These are phyloP conservation scores for Podaxis rugospora DNA, from an alignment of 768 basidiomycete genomes.

Conservation along the genomic window DNA sequence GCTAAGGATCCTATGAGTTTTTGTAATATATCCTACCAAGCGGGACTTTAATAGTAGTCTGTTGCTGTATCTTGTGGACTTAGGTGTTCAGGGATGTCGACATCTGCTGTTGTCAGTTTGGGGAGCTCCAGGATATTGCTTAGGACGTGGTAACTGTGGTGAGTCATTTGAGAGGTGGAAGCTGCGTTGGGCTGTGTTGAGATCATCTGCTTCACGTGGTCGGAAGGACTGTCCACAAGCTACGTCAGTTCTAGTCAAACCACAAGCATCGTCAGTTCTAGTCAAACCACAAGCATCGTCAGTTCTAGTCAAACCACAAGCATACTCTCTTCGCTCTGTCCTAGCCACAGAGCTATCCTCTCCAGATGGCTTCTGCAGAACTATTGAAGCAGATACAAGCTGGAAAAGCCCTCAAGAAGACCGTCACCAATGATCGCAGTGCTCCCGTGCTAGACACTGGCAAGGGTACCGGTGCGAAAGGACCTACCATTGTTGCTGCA, in stretches of 20 bases:
- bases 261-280: too few species aligned
- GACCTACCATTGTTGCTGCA: slow-evolving; percentile 2
- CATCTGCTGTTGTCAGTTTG: too few species aligned
- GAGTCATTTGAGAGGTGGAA: too few species aligned
- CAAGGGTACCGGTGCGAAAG: slow-evolving; percentile 31
- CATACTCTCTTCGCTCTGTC: not conserved
- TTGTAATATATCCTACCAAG: not conserved
- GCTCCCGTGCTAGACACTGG: slow-evolving; percentile 52
- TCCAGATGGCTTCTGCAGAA: slow-evolving; percentile 66
- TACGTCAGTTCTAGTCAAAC: not conserved
- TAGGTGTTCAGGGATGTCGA: too few species aligned
- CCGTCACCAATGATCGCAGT: slow-evolving; percentile 80
- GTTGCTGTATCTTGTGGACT: too few species aligned
- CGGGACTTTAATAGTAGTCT: not conserved
- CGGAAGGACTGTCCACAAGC: too few species aligned
- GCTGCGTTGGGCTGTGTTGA: too few species aligned
- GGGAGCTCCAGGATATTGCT: too few species aligned
- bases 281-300: not conserved
- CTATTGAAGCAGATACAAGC: slow-evolving; percentile 79
- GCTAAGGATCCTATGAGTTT: not conserved
- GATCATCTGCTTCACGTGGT: too few species aligned
- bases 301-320: not conserved
- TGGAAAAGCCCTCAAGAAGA: slow-evolving; percentile 78
- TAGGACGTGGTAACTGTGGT: too few species aligned
- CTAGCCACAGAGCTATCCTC: slow-evolving; percentile 3